These are phyloP conservation scores for Phycomyces nitens DNA, from an alignment of 192 early-diverging fungal species.

Conservation along the genomic window DNA sequence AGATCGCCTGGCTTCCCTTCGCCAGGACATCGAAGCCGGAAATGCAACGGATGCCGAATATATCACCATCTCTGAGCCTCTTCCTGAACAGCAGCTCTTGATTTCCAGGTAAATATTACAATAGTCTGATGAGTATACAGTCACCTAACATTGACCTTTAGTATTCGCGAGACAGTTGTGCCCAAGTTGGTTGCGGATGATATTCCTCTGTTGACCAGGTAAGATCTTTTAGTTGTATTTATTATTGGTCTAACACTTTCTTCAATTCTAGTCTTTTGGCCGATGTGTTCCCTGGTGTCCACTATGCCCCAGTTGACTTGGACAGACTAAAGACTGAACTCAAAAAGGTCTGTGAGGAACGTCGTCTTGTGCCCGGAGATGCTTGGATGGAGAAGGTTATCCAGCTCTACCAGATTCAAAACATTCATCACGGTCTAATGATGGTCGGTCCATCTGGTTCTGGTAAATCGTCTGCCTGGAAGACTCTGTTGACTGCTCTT, in stretches of 20 bases:
- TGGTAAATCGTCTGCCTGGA: constrained; percentile 94
- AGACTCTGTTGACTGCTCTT: constrained; percentile 85
- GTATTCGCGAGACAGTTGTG: constrained; percentile 94
- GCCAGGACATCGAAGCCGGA: constrained; percentile 38
- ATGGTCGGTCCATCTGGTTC: constrained; percentile 98
- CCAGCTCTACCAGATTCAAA: constrained; percentile 97
- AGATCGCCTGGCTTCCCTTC: constrained; percentile 58
- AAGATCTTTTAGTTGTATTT: constrained; percentile 16
- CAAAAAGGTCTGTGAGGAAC: constrained; percentile 69
- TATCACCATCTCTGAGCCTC: constrained; percentile 55
- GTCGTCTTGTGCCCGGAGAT: constrained; percentile 68
- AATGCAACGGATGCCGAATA: constrained; percentile 37
- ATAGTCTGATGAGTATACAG: too few relatives aligned
- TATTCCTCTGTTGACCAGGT: constrained; percentile 79
- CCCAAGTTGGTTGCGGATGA: constrained; percentile 99
- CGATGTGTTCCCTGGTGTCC: constrained; percentile 93
- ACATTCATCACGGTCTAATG: constrained; percentile 99
- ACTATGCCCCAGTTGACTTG: constrained; percentile 76
- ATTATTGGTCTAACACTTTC: too few relatives aligned
- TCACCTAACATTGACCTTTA: constrained; percentile 55
- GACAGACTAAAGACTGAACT: constrained; percentile 72
- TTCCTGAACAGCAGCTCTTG: constrained; percentile 86
- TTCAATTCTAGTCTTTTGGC: constrained; percentile 73
- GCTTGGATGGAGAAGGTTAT: constrained; percentile 96
- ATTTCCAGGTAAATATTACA: constrained; percentile 67